Evolutionary conservation across 768 basidiomycete genomes (phyloP), one percentile per base, ranked within the genome.

Genomic region (Leucocoprinus birnbaumii): DNA sequence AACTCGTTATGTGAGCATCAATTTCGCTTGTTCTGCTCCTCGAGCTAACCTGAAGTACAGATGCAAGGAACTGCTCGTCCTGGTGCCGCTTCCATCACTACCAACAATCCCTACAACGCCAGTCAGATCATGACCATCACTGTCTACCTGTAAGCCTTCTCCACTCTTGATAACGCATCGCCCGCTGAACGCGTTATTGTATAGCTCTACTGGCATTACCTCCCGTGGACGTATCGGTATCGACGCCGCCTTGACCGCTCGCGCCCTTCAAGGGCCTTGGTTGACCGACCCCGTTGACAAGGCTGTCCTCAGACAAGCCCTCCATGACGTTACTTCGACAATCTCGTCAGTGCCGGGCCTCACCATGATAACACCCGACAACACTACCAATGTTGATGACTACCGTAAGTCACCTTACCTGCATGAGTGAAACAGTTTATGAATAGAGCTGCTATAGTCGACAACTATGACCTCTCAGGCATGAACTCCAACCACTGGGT

Each of bases 401-500:
- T 85, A 83, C 61, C 11, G 78, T 80, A 78, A 54, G 24, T 73
- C 61, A 24, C 14, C 22, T 10, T 26, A 18, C 7, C 11, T 38
- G 6, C 11, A 19, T 7, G 14, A 43, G 7, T 22, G n/a, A 18
- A 25, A 27, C 56, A 74, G 16, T 14, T n/a, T 13, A 5, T 38
- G 11, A 38, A 38, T 16, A 11, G 31, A 11, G 5, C 6, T 31
- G 5, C 31, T 31, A 5, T 31, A 38, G 73, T 80, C 14, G 69
- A 77, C 57, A 71, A 66, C 51, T 78, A 77, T 53, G 62, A 65
- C 53, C 16, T 70, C 70, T 25, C 68, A 5, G 11, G 31, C 31
- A 31, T 84, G 69, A 72, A 80, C 66, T 83, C 82, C 5, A 86
- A 86, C 61, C 84, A 86, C 65, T 85, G 84, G 84, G 78, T 83